These are phyloP conservation scores for Aspergillus sp. DNA, from an alignment of 2,329 filamentous ascomycete genomes.

Conservation along the genomic window DNA sequence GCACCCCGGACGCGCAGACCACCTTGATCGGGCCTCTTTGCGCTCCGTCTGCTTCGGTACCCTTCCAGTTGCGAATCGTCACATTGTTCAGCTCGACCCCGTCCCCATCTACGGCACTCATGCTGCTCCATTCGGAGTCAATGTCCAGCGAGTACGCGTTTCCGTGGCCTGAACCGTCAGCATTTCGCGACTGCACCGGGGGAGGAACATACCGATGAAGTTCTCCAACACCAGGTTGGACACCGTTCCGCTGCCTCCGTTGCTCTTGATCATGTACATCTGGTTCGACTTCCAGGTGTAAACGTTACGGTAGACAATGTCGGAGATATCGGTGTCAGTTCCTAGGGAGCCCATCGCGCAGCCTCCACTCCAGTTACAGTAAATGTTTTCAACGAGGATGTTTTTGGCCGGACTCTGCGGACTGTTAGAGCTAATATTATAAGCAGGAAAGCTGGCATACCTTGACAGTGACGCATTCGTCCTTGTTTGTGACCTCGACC, in stretches of 20 bases:
- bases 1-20: slow-evolving; percentile 50
- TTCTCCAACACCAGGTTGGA: slow-evolving; percentile 53
- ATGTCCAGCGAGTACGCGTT: slow-evolving; percentile 61
- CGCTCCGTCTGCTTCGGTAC: slow-evolving; percentile 50
- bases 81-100: slow-evolving; percentile 57
- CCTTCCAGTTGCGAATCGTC: slow-evolving; percentile 57
- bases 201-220: slow-evolving; percentile 47
- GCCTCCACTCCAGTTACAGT: slow-evolving; percentile 63
- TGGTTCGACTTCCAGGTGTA: slow-evolving; percentile 62
- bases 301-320: slow-evolving; percentile 57
- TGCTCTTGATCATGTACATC: slow-evolving; percentile 64
- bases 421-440: background rate
- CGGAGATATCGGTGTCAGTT: slow-evolving; percentile 50
- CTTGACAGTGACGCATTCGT: slow-evolving; percentile 62
- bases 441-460: slow-evolving; percentile 16
- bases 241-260: slow-evolving; percentile 57
- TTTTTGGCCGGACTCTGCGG: slow-evolving; percentile 49
- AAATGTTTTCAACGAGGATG: slow-evolving; percentile 60
- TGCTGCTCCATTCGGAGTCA: slow-evolving; percentile 54
- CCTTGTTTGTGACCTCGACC: slow-evolving; percentile 62
- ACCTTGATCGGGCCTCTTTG: slow-evolving; percentile 56
- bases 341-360: slow-evolving; percentile 59
- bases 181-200: background rate
- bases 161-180: slow-evolving; percentile 45
- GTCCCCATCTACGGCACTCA: slow-evolving; percentile 43